Conservation (phyloP, 1,139 yeast genomes). For the Candida tetrigidarum region DNA sequence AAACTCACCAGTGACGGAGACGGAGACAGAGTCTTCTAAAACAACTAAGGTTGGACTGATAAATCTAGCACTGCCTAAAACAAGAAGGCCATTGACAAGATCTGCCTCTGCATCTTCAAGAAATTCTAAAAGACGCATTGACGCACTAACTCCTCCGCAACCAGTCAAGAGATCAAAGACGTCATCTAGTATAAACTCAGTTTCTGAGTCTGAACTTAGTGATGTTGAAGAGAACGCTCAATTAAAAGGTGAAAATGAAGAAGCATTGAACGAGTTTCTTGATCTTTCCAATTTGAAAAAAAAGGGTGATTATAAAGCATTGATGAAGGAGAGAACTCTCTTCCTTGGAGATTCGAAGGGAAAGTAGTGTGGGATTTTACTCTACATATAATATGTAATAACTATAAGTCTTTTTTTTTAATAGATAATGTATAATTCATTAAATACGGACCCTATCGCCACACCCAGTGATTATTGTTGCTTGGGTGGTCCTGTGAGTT, state of each 20-base stretch:
- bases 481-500: no score
- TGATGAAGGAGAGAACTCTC: conserved; percentile 2
- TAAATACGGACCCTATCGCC: no score
- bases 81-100: not conserved
- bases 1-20: not conserved
- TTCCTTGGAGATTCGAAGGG: not conserved
- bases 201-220: conserved; percentile 3
- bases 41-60: not conserved
- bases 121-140: not conserved
- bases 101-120: not conserved
- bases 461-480: no score
- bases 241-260: conserved; percentile 6
- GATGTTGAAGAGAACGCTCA: conserved; percentile 4
- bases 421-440: no score
- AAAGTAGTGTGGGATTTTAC: not conserved
- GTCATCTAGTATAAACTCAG: not conserved
- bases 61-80: conserved; percentile 2
- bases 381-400: not conserved
- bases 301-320: not conserved
- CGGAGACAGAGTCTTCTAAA: not conserved
- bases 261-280: conserved; percentile 1
- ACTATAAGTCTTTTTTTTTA: not conserved
- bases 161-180: not conserved
- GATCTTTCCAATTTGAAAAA: not conserved
- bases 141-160: not conserved